phyloP scores from a whole-genome alignment of 2,329 filamentous ascomycete genomes.

The Fusarium dlaminii region DNA sequence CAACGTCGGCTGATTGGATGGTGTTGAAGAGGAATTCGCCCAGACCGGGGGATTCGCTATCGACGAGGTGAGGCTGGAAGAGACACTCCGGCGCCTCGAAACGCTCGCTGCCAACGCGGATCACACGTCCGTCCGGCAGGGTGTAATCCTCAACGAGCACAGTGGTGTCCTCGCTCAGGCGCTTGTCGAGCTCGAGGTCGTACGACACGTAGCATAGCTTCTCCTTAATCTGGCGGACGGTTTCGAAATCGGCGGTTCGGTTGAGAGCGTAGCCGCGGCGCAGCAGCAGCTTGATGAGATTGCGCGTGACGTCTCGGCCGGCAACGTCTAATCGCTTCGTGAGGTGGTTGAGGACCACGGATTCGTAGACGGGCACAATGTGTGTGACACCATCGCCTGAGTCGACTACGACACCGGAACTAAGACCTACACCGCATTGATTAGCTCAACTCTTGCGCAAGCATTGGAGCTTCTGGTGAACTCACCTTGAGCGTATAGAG shows the following conservation, averaged over 20 bases:
- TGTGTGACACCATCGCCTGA: conserved; percentile 98
- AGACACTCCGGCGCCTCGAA: conserved; percentile 98
- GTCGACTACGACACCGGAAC: conserved; percentile 96
- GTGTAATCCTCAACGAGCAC: conserved; percentile 98
- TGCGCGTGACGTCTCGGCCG: conserved; percentile 96
- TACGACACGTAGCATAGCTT: conserved; percentile 99
- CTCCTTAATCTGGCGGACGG: conserved; percentile 98
- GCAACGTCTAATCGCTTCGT: conserved; percentile 94
- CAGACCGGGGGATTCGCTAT: conserved; percentile 96
- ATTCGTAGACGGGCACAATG: conserved; percentile 98
- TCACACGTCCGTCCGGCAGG: conserved; percentile 93
- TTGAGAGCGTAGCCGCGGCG: conserved; percentile 96
- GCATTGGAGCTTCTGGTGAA: background rate
- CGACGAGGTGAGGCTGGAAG: conserved; percentile 97
- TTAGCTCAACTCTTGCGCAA: background rate
- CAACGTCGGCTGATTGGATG: conserved; percentile 94
- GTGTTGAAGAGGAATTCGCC: conserved; percentile 99
- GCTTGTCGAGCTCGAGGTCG: conserved; percentile 95
- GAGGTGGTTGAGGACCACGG: conserved; percentile 95
- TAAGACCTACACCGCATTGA: conserved; percentile 67
- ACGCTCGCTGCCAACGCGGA: conserved; percentile 93
- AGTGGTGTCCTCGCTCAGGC: conserved; percentile 95
- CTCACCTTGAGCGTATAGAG: conserved; percentile 93
- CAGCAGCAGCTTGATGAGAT: conserved; percentile 92
- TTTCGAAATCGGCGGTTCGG: conserved; percentile 98